Percentiles rank a stretch among this genome's conserved stretches.
Conservation (phyloP, 495 filamentous ascomycete genomes). For the Xylaria acuta region DNA sequence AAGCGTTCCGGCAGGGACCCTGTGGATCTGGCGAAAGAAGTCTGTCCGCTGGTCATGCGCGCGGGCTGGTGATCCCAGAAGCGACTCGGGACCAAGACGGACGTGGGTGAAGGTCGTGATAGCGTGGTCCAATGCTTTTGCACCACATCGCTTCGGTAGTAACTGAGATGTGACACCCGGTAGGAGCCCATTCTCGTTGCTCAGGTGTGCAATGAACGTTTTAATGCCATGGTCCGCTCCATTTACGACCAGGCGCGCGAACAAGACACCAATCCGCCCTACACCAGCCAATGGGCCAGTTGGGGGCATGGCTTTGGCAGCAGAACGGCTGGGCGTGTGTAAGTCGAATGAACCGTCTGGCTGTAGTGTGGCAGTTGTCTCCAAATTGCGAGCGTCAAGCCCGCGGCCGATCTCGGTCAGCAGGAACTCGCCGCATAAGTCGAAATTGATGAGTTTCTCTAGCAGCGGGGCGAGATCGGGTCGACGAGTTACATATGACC, state of each 20-base stretch:
- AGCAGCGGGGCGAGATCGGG: conserved; percentile 40
- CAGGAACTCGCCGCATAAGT: conserved; percentile 44
- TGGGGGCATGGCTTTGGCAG: conserved; percentile 48
- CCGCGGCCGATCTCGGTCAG: conserved; percentile 50
- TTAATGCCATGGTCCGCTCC: conserved; percentile 42
- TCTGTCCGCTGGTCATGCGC: conserved; percentile 31
- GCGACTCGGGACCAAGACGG: conserved; percentile 35
- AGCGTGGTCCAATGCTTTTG: conserved; percentile 44
- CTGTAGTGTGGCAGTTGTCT: conserved; percentile 46
- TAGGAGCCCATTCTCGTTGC: conserved; percentile 41
- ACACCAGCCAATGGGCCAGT: conserved; percentile 38
- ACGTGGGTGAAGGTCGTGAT: conserved; percentile 48
- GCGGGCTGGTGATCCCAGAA: conserved; percentile 37
- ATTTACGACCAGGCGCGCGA: conserved; percentile 43
- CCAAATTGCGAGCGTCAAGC: conserved; percentile 45
- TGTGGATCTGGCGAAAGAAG: conserved; percentile 40
- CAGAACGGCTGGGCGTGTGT: conserved; percentile 38
- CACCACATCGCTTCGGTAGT: conserved; percentile 38
- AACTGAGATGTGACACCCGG: conserved; percentile 41
- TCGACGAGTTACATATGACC: conserved; percentile 35
- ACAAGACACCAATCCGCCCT: conserved; percentile 41
- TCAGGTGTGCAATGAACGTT: conserved; percentile 43
- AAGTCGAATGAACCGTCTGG: conserved; percentile 45
- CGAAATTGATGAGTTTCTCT: conserved; percentile 37
- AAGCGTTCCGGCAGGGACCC: conserved; percentile 42